phyloP scores from a whole-genome alignment of 106 monocot species.

The Allium cepa region DNA sequence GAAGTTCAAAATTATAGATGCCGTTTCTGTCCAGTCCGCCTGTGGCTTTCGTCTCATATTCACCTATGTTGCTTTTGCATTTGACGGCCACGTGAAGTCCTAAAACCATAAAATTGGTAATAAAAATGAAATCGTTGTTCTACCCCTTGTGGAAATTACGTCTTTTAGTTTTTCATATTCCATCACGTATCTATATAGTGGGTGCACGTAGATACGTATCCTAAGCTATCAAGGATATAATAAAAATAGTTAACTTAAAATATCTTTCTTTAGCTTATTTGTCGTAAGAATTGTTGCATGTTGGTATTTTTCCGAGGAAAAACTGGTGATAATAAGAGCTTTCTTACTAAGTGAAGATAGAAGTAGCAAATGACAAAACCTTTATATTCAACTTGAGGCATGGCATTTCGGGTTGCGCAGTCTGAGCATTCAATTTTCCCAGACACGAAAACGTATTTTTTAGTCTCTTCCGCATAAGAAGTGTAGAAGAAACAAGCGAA shows the following conservation, averaged over 20 bases:
- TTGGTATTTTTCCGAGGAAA: too few relatives aligned
- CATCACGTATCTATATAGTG: too few relatives aligned
- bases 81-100: conserved; percentile 28
- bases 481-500: not conserved
- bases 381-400: conserved; percentile 14
- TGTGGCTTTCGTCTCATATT: conserved; percentile 14
- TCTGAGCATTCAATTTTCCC: conserved; percentile 23
- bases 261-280: too few relatives aligned
- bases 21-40: conserved; percentile 19
- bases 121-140: not conserved
- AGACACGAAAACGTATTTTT: not conserved
- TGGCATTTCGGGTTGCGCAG: conserved; percentile 17
- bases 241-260: too few relatives aligned
- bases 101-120: not conserved
- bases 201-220: not conserved
- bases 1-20: conserved; percentile 18
- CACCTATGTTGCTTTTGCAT: conserved; percentile 12
- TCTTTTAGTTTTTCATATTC: too few relatives aligned
- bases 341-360: not conserved
- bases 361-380: conserved; percentile 9
- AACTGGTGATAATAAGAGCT: too few relatives aligned
- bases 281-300: too few relatives aligned
- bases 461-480: not conserved
- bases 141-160: too few relatives aligned
- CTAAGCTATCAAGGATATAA: not conserved